Base-by-base conservation (phyloP, 2,329 filamentous ascomycete genomes). In the Trichoderma koningiopsis region DNA sequence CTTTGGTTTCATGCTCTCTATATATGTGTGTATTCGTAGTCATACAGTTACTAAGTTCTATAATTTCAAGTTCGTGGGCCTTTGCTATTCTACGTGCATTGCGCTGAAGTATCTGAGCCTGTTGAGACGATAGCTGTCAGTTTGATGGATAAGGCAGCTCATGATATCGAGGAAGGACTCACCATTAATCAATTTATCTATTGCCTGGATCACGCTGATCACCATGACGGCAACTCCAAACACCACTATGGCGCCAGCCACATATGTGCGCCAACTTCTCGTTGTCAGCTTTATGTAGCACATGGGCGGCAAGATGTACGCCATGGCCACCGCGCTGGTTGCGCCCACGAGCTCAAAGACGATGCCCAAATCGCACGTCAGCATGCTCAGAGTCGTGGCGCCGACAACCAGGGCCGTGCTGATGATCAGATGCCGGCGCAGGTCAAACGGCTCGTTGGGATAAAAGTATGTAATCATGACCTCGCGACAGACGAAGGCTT, bases 281-380 rank as follows among this genome's bases (percentile, higher is more conserved):
- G 89, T 94, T 73, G 92, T 95, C 70, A 99, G 84, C 82, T 96
- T 97, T 77, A 99, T 92, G 79, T 96, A 99, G 81, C 96, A 99
- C 68, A 98, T 83, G 31, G 96, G 96, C 71, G 96, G 96, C 70
- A 99, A 83, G 60, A 99, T 97, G 78, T 98, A 99, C 0, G 96
- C 96, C 79, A 99, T 86, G 7, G 93, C 94, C 74, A 94, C 96
- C 3, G 96, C 96, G 77, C 92, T 96, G 43, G 96, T 99, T 7
- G 96, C 94, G 71, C 96, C 96, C 69, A 99, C 96, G 22, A 99
- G 85, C 82, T 99, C 96, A 77, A 99, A 97, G 1, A 99, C 95
- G 56, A 92, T 88, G 64, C 96, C 96, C 4, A 99, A 85, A 78
- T 99, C 96, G 81, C 96, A 98, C 0, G 94, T 98, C 71, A 97